Percentiles rank a stretch among this genome's conserved stretches.
Conservation (phyloP, 2,329 filamentous ascomycete species). For the Blastomyces parvus region DNA sequence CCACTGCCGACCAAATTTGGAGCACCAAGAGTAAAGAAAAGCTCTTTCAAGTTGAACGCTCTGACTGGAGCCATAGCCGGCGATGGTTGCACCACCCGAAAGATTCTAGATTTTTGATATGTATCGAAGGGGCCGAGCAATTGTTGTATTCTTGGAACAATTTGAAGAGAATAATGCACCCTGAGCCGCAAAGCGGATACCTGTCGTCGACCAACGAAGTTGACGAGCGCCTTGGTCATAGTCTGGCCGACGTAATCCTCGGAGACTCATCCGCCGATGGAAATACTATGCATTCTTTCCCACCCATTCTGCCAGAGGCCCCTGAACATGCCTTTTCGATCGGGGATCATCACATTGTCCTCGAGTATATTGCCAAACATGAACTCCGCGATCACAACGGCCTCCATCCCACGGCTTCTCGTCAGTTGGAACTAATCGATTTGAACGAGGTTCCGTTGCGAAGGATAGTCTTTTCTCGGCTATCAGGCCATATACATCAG, state of each 20-base stretch:
- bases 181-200: not conserved
- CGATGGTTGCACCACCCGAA: constrained; percentile 11
- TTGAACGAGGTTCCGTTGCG: not conserved
- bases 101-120: constrained; percentile 7
- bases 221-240: not conserved
- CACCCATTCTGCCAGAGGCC: not conserved
- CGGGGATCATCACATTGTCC: not conserved
- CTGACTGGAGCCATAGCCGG: not conserved
- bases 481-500: constrained; percentile 10
- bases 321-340: not conserved
- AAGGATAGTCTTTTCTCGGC: not conserved
- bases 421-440: constrained; percentile 6
- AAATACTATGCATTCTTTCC: not conserved
- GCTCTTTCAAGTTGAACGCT: constrained; percentile 3
- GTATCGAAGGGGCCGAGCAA: constrained; percentile 8
- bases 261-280: not conserved
- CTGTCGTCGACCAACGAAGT: not conserved
- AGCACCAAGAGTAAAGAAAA: constrained; percentile 7
- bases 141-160: constrained; percentile 8
- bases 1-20: constrained; percentile 7
- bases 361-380: constrained; percentile 2
- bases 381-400: not conserved
- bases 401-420: not conserved
- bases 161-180: not conserved
- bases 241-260: not conserved